Evolutionary conservation across 2,329 filamentous ascomycete species (phyloP).

Genomic region (Diaporthe velutina): DNA sequence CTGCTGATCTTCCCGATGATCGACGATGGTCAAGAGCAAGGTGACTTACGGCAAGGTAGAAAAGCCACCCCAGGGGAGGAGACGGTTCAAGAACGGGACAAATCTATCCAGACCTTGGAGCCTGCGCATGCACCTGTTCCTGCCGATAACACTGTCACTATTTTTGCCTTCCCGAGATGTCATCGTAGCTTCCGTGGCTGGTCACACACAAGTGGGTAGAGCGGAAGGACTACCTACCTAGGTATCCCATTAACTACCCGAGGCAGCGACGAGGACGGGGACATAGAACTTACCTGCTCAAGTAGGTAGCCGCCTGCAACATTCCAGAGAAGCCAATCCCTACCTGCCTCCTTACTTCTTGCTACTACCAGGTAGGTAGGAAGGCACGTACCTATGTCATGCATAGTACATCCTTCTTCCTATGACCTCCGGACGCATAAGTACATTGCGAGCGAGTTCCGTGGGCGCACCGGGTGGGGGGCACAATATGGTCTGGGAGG

Average conservation of each 20-base stretch:
- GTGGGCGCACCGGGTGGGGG: background rate
- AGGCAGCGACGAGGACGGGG: background rate
- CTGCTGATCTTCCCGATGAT: background rate
- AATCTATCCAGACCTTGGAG: background rate
- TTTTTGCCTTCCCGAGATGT: background rate
- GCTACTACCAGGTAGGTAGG: background rate
- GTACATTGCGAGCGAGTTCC: background rate
- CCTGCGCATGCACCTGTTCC: background rate
- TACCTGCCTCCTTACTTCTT: background rate
- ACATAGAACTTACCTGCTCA: background rate
- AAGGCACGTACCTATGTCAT: background rate
- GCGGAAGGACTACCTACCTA: background rate
- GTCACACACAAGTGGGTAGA: background rate
- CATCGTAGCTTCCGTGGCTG: background rate
- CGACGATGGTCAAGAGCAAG: constrained; percentile 14
- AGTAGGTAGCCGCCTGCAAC: background rate
- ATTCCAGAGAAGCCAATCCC: background rate
- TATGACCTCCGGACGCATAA: too few species aligned
- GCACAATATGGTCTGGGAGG: background rate
- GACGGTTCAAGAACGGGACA: too few species aligned
- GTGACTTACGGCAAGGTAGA: background rate
- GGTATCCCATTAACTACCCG: background rate
- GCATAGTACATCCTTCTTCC: background rate
- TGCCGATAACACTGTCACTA: background rate
- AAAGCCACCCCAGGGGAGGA: background rate